Evolutionary conservation across 768 basidiomycete species (phyloP).

Genomic region (Cytidiella melzeri): DNA sequence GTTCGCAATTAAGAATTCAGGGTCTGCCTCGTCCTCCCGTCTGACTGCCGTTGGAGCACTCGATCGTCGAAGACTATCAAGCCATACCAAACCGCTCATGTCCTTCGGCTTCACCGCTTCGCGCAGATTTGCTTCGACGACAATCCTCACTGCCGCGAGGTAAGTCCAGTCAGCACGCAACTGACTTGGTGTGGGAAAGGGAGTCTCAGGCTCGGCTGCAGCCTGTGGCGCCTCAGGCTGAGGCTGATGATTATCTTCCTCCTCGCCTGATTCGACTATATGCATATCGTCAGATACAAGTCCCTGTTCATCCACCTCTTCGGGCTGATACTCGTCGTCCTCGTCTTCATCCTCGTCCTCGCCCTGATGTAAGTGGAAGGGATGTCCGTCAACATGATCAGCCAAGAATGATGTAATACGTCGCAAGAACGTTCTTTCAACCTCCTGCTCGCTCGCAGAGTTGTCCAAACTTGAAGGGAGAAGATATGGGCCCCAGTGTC

Average conservation of each 20-base stretch:
- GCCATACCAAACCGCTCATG: conserved; percentile 20
- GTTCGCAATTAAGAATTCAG: too few relatives aligned
- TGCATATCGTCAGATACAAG: not conserved
- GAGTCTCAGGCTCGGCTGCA: not conserved
- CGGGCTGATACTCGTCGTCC: conserved; percentile 13
- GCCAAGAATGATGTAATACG: conserved; percentile 14
- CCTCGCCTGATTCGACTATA: too few relatives aligned
- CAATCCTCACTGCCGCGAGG: conserved; percentile 42
- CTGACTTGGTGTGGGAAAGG: conserved; percentile 19
- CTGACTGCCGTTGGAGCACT: conserved; percentile 20
- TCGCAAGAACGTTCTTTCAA: conserved; percentile 12
- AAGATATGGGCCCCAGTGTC: conserved; percentile 23
- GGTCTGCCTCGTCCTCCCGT: not conserved
- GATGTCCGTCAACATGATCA: conserved; percentile 3
- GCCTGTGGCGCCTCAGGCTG: conserved; percentile 1
- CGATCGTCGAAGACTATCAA: conserved; percentile 23
- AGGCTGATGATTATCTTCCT: too few relatives aligned
- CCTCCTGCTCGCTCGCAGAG: not conserved
- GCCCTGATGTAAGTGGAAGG: not conserved
- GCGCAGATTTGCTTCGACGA: conserved; percentile 46
- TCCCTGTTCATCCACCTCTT: conserved; percentile 13
- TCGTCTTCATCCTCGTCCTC: conserved; percentile 17
- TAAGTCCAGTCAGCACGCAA: conserved; percentile 43
- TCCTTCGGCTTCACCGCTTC: conserved; percentile 29
- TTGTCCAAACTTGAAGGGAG: conserved; percentile 5